Percentiles rank a stretch among this genome's conserved stretches.
Conservation (phyloP, 768 basidiomycete species). For the Termitomyces sp. region DNA sequence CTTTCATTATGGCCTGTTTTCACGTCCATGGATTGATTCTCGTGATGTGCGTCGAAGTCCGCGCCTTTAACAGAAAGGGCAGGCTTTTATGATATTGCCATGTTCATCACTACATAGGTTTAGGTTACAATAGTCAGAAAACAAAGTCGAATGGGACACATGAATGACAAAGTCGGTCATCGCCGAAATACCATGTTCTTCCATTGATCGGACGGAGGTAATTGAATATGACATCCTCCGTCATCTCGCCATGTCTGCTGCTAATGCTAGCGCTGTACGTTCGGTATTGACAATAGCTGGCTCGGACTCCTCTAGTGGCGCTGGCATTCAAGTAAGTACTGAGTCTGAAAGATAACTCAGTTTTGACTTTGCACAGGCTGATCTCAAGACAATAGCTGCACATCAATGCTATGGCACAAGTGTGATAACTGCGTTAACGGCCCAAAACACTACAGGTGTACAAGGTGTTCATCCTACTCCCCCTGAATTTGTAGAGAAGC, state of each 20-base stretch:
- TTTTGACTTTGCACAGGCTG: conserved; percentile 47
- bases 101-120: neutral
- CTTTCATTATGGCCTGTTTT: neutral
- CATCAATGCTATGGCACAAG: conserved; percentile 76
- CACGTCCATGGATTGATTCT: neutral
- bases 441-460: conserved; percentile 87
- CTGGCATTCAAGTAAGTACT: conserved; percentile 77
- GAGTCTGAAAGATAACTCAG: neutral
- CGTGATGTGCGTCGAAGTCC: neutral
- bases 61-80: too few species aligned
- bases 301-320: conserved; percentile 80
- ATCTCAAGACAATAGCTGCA: conserved; percentile 81
- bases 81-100: neutral
- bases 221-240: neutral
- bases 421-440: conserved; percentile 80
- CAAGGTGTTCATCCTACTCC: conserved; percentile 66
- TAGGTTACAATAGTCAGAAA: neutral
- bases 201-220: neutral
- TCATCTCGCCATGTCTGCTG: neutral
- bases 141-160: too few species aligned
- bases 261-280: neutral
- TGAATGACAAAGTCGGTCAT: neutral
- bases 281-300: conserved; percentile 71
- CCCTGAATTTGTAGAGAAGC: conserved; percentile 66
- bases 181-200: neutral